These are phyloP conservation scores for Paspalum notatum DNA, from an alignment of 176 grass and related monocot species.

Conservation along the genomic window DNA sequence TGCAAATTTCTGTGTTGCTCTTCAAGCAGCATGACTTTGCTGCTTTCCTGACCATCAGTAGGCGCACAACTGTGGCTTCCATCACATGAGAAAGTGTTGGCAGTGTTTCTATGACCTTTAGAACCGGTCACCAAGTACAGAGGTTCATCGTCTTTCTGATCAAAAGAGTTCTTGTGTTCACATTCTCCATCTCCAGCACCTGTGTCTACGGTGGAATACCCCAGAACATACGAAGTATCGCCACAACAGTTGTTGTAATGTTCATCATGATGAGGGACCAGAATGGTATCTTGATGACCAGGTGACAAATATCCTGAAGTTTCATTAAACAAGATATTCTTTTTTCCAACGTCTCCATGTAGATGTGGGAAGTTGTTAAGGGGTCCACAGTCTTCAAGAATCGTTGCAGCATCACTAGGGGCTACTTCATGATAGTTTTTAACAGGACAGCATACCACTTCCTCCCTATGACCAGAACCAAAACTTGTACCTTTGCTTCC, in stretches of 20 bases:
- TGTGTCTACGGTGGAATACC: conserved; percentile 10
- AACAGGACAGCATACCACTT: conserved; percentile 4
- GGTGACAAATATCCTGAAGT: conserved; percentile 21
- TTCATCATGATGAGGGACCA: neutral
- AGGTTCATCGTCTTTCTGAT: conserved; percentile 15
- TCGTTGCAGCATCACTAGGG: neutral
- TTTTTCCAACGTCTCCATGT: conserved; percentile 23
- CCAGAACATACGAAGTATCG: conserved; percentile 37
- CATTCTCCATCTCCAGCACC: neutral
- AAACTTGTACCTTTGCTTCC: conserved; percentile 1
- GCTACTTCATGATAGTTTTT: conserved; percentile 3
- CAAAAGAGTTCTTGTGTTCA: conserved; percentile 16
- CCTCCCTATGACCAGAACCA: conserved; percentile 6
- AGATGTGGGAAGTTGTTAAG: conserved; percentile 5
- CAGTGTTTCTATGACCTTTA: conserved; percentile 17
- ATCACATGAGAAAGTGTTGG: neutral
- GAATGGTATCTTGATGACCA: neutral
- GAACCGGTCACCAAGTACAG: conserved; percentile 9
- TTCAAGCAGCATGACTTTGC: neutral
- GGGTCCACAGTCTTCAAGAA: conserved; percentile 5
- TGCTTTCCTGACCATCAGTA: conserved; percentile 10
- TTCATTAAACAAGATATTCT: conserved; percentile 17
- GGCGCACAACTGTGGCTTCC: neutral
- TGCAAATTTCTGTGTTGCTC: conserved; percentile 10
- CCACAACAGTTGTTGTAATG: neutral